These are phyloP conservation scores for Hypoxylon crocopeplum DNA, from an alignment of 495 filamentous ascomycete genomes.

Conservation along the genomic window DNA sequence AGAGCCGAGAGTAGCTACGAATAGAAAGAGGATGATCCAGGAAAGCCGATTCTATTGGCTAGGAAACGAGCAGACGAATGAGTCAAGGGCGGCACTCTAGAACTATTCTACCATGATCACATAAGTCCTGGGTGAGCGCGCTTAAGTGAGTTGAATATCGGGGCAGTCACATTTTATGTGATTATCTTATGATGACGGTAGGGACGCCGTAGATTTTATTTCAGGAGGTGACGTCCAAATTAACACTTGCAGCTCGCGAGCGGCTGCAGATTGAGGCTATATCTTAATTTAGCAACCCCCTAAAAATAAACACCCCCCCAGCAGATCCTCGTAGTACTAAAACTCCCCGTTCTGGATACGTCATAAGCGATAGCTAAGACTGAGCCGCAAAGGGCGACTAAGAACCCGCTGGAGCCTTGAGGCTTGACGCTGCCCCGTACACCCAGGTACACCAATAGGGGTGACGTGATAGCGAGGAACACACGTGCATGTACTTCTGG, in stretches of 20 bases:
- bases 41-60: constrained; percentile 13
- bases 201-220: not conserved
- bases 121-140: constrained; percentile 17
- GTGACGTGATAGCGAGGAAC: constrained; percentile 19
- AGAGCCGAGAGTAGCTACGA: constrained; percentile 2
- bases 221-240: constrained; percentile 38
- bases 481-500: constrained; percentile 28
- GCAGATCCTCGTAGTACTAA: constrained; percentile 25
- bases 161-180: constrained; percentile 4
- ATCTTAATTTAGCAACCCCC: constrained; percentile 40
- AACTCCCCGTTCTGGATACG: constrained; percentile 17
- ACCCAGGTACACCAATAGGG: constrained; percentile 27
- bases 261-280: constrained; percentile 42
- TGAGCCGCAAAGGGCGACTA: constrained; percentile 24
- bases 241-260: constrained; percentile 32
- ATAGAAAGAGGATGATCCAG: not conserved
- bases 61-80: constrained; percentile 4
- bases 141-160: constrained; percentile 17
- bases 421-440: constrained; percentile 16
- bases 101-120: constrained; percentile 4
- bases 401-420: constrained; percentile 15
- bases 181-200: constrained; percentile 8
- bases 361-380: constrained; percentile 20
- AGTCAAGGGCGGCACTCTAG: not conserved
- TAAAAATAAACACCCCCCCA: constrained; percentile 33